Evolutionary conservation across 2,329 filamentous ascomycete species (phyloP), one percentile per base, ranked within the genome.

Genomic region (Pseudogymnoascus sp.): DNA sequence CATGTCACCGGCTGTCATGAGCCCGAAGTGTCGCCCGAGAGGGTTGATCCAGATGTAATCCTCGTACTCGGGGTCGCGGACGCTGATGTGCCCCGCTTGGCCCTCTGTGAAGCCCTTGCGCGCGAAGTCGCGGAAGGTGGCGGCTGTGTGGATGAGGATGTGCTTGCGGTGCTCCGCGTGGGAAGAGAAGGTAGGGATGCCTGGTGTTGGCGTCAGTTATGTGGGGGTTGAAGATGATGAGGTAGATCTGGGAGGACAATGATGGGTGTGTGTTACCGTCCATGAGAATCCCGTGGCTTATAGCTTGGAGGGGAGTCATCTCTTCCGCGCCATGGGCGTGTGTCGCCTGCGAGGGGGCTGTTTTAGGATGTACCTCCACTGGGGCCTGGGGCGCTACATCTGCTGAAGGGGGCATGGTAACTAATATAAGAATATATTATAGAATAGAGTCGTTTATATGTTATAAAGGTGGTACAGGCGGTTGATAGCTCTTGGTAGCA

Each of bases 11-110:
- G 85, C 84, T 64, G 82, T 84, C 59, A 89, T 76, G 64, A 86
- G 73, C 4, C 80, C 86, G 69, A 89, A 90, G 70, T 89, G 85
- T 12, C 79, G 77, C 1, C 83, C 85, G 0, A 89, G 75, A 62
- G 74, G 86, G 75, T 83, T 89, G 70, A 87, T 89, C 87, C 88
- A 90, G 73, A 88, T 87, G 12, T 78, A 77, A 64, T 82, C 76
- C 0, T 76, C 74, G 66, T 82, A 76, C 70, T 88, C 84, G 0
- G 87, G 86, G 69, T 89, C 87, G 10, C 86, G 79, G 1, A 89
- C 82, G 12, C 77, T 81, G 66, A 90, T 89, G 72, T 89, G 86
- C 0, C 87, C 87, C 29, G 79, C 79, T 77, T 88, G 87, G 61
- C 87, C 87, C 72, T 89, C 87, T 0, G 82, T 84, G 72, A 84